These are phyloP conservation scores for Cadophora sp. DNA, from an alignment of 2,329 filamentous ascomycete genomes.

Conservation along the genomic window DNA sequence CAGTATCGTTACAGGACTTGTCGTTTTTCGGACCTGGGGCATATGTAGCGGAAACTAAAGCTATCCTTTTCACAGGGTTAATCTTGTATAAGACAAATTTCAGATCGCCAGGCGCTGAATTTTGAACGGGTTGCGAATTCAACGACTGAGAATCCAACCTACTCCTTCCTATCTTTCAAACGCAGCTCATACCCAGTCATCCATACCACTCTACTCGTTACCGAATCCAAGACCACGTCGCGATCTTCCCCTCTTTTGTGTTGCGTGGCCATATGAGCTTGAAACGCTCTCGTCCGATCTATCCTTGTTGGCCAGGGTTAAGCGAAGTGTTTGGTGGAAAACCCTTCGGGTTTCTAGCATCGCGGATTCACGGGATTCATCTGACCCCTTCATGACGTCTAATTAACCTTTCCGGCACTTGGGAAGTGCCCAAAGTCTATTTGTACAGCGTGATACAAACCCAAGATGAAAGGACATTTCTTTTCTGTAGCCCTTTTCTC, in stretches of 20 bases:
- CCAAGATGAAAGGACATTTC: too few species aligned
- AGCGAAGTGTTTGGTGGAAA: conserved; percentile 3
- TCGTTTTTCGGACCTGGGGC: too few species aligned
- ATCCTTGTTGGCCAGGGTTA: background rate
- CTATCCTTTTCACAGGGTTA: too few species aligned
- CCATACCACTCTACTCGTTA: background rate
- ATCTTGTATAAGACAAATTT: too few species aligned
- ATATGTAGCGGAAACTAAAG: background rate
- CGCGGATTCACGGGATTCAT: background rate
- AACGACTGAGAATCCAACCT: too few species aligned
- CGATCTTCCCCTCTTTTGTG: background rate
- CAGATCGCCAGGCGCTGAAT: too few species aligned
- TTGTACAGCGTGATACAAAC: too few species aligned
- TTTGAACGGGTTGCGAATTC: too few species aligned
- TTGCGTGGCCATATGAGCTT: background rate
- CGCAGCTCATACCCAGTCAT: too few species aligned
- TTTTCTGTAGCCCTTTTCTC: background rate
- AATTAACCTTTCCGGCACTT: background rate
- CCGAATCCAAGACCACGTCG: background rate
- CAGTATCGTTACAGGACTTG: background rate
- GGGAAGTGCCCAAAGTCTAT: too few species aligned
- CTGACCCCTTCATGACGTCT: background rate
- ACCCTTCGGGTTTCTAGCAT: background rate
- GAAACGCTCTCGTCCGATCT: background rate
- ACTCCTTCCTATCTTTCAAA: too few species aligned